Percentiles rank a stretch among this genome's conserved stretches.
phyloP scores from a whole-genome alignment of 2,329 filamentous ascomycete genomes.

The Colletotrichum lindemuthianum region DNA sequence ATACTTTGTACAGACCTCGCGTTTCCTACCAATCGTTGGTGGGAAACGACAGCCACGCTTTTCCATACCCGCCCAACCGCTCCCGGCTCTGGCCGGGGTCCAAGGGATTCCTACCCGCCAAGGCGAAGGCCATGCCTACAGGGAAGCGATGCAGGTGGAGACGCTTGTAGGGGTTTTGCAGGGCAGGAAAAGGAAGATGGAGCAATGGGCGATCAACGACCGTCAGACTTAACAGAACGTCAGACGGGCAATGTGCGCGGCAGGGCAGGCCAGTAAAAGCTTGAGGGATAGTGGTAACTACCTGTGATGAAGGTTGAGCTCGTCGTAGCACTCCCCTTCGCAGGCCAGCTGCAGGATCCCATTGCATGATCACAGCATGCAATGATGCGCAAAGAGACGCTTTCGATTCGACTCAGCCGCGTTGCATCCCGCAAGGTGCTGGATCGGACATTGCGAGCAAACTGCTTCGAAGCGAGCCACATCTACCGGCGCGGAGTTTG shows the following conservation, averaged over 20 bases:
- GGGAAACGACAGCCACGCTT: slow-evolving; percentile 11
- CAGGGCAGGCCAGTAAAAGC: background rate
- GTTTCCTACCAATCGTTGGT: slow-evolving; percentile 15
- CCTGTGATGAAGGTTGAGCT: slow-evolving; percentile 4
- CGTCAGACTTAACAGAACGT: background rate
- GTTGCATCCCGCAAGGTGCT: too few relatives aligned
- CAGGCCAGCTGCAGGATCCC: slow-evolving; percentile 20
- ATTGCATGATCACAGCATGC: slow-evolving; percentile 8
- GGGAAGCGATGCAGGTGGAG: slow-evolving; percentile 2
- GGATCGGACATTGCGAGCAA: too few relatives aligned
- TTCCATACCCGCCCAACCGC: slow-evolving; percentile 25
- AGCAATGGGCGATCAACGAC: slow-evolving; percentile 15
- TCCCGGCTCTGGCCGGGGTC: slow-evolving; percentile 4
- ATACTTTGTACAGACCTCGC: slow-evolving; percentile 16
- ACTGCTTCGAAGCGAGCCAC: too few relatives aligned
- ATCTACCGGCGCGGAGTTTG: too few relatives aligned
- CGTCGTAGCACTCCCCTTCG: slow-evolving; percentile 11
- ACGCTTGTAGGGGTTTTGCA: slow-evolving; percentile 8
- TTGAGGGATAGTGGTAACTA: background rate
- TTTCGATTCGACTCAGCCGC: background rate
- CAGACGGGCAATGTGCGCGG: slow-evolving; percentile 6
- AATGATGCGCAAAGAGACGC: slow-evolving; percentile 6
- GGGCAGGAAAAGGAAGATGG: slow-evolving; percentile 9
- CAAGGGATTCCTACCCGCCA: slow-evolving; percentile 6
- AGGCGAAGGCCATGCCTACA: slow-evolving; percentile 7